Conservation (phyloP, 306 rosid species). For the Rosa multiflora region DNA sequence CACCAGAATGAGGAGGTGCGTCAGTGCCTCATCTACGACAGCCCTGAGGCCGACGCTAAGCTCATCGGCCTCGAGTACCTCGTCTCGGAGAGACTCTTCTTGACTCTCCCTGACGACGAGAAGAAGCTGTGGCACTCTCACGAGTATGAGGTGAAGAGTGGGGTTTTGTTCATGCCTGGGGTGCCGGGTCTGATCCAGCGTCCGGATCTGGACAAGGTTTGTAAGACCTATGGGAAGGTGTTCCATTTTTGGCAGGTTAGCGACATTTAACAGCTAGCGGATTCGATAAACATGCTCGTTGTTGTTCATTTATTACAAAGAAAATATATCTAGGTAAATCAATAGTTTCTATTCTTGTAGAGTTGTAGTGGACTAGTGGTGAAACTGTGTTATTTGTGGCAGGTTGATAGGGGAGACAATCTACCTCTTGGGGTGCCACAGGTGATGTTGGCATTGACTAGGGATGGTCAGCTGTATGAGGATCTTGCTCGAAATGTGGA, state of each 20-base stretch:
- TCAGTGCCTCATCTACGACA: conserved; percentile 73
- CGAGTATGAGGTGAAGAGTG: conserved; percentile 82
- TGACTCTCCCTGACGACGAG: conserved; percentile 74
- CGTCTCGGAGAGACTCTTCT: conserved; percentile 50
- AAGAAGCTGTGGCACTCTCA: conserved; percentile 83
- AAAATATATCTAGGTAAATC: background rate
- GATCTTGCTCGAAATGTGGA: conserved; percentile 34
- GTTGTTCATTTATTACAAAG: background rate
- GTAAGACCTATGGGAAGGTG: conserved; percentile 77
- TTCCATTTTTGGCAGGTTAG: conserved; percentile 79
- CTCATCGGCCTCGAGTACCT: conserved; percentile 75
- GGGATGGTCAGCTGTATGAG: conserved; percentile 63
- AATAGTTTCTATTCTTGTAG: background rate
- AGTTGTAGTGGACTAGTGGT: background rate
- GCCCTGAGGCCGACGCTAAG: conserved; percentile 28
- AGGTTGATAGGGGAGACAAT: conserved; percentile 55
- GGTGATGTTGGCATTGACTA: conserved; percentile 75
- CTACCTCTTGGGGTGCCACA: conserved; percentile 74
- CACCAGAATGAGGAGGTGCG: conserved; percentile 81
- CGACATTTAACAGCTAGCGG: background rate
- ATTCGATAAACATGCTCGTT: background rate
- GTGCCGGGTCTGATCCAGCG: conserved; percentile 47
- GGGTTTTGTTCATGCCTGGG: conserved; percentile 52
- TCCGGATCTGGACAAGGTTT: conserved; percentile 54
- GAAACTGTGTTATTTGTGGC: conserved; percentile 60